A percentile compares a stretch with the other conserved stretches of the same genome.
phyloP scores from a whole-genome alignment of 2,329 filamentous ascomycete genomes.

The Penicillium aurantiogriseum region DNA sequence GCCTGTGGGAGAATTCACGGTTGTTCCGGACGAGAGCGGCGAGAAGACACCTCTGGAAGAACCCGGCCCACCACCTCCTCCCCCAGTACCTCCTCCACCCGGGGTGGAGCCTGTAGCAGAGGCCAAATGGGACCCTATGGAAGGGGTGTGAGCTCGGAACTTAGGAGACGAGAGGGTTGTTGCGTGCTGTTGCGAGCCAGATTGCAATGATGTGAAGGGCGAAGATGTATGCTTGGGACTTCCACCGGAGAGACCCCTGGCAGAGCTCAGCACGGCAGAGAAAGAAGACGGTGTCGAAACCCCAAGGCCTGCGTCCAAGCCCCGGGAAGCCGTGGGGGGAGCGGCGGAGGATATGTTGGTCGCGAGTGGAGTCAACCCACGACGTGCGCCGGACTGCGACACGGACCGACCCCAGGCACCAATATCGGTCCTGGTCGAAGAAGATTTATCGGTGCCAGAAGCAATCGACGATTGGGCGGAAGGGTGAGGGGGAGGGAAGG shows the following conservation, averaged over 20 bases:
- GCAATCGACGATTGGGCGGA: conserved; percentile 53
- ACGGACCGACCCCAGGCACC: conserved; percentile 57
- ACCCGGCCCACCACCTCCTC: conserved; percentile 55
- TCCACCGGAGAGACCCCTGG: conserved; percentile 51
- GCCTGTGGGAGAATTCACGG: conserved; percentile 53
- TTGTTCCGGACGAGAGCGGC: conserved; percentile 58
- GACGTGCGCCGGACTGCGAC: conserved; percentile 55
- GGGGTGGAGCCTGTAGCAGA: conserved; percentile 55
- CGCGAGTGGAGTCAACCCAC: conserved; percentile 58
- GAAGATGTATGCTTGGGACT: conserved; percentile 56
- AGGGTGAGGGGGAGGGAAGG: conserved; percentile 53
- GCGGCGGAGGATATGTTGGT: conserved; percentile 49
- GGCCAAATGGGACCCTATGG: conserved; percentile 56
- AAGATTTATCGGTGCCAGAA: conserved; percentile 51
- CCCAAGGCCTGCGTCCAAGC: conserved; percentile 45
- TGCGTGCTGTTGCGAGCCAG: conserved; percentile 55
- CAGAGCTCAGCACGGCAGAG: conserved; percentile 52
- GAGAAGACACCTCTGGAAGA: conserved; percentile 59
- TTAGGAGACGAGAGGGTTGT: conserved; percentile 58
- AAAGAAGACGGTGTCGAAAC: conserved; percentile 50
- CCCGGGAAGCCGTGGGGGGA: conserved; percentile 44
- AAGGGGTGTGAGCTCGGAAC: conserved; percentile 55
- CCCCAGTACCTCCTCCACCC: conserved; percentile 51
- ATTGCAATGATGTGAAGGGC: conserved; percentile 54
- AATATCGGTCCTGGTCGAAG: conserved; percentile 50